phyloP scores from a whole-genome alignment of 768 basidiomycete genomes.

The Boletus coccyginus region DNA sequence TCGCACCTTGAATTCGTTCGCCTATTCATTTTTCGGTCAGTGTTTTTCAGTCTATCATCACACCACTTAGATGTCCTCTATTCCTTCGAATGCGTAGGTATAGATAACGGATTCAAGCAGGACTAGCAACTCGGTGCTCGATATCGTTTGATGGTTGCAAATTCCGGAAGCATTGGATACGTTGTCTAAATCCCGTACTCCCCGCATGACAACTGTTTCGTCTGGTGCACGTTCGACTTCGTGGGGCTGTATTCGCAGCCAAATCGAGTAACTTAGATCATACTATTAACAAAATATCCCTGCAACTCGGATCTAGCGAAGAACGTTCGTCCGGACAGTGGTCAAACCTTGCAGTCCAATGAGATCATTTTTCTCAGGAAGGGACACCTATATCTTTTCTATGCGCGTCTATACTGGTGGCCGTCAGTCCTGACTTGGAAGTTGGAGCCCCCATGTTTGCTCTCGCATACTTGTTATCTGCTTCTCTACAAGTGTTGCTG shows the following conservation, averaged over 20 bases:
- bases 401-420: neutral
- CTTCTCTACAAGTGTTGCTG: conserved; percentile 4
- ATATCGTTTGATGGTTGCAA: neutral
- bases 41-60: neutral
- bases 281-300: neutral
- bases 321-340: conserved; percentile 32
- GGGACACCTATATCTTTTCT: neutral
- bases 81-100: conserved; percentile 2
- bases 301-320: neutral
- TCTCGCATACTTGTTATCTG: conserved; percentile 6
- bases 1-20: neutral
- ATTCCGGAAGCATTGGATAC: neutral
- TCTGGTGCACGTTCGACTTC: conserved; percentile 18
- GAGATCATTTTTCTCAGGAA: neutral
- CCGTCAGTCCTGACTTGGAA: neutral
- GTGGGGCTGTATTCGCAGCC: conserved; percentile 2
- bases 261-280: conserved; percentile 19
- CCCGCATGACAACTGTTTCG: neutral
- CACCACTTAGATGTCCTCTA: neutral
- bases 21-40: conserved; percentile 2
- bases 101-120: neutral
- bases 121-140: neutral
- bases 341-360: conserved; percentile 16
- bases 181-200: neutral
- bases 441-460: conserved; percentile 13